A percentile compares a stretch with the other conserved stretches of the same genome.
Evolutionary conservation across 1,284 basidiomycete species (phyloP).

Genomic region (Ganoderma meredithae): DNA sequence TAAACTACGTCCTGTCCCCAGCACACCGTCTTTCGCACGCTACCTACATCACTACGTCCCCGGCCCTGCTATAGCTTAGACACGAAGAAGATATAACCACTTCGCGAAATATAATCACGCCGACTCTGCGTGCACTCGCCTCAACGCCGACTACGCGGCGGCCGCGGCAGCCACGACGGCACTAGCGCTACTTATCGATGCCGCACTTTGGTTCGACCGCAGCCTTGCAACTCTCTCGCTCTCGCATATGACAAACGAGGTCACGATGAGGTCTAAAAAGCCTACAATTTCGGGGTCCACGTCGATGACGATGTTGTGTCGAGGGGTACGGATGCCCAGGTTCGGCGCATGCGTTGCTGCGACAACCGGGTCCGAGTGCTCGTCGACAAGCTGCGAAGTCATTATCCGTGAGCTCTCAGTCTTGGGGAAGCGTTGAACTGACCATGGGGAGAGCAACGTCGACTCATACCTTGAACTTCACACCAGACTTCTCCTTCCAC

Average conservation of each 20-base stretch:
- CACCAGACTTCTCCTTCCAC: slow-evolving; percentile 2
- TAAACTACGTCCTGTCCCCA: too few relatives aligned
- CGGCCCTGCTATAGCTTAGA: neutral
- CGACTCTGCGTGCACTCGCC: neutral
- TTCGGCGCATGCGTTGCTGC: slow-evolving; percentile 3
- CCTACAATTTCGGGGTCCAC: neutral
- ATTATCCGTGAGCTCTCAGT: too few relatives aligned
- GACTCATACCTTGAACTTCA: slow-evolving; percentile 5
- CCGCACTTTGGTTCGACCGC: neutral
- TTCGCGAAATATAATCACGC: neutral
- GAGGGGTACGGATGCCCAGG: neutral
- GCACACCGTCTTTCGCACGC: too few relatives aligned
- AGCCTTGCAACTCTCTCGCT: slow-evolving; percentile 1
- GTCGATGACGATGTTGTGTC: slow-evolving; percentile 9
- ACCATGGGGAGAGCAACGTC: neutral
- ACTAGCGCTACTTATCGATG: neutral
- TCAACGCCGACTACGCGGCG: neutral
- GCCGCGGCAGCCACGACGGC: neutral
- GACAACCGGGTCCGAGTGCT: neutral
- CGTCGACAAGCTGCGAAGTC: slow-evolving; percentile 9
- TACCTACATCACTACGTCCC: too few relatives aligned
- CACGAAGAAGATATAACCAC: too few relatives aligned
- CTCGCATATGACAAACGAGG: slow-evolving; percentile 21
- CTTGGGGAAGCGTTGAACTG: neutral
- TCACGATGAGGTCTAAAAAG: slow-evolving; percentile 14